Percentiles rank a stretch among this genome's conserved stretches.
Evolutionary conservation across 371 early-diverging fungal species (phyloP).

Genomic region (Rhizopus stolonifer): DNA sequence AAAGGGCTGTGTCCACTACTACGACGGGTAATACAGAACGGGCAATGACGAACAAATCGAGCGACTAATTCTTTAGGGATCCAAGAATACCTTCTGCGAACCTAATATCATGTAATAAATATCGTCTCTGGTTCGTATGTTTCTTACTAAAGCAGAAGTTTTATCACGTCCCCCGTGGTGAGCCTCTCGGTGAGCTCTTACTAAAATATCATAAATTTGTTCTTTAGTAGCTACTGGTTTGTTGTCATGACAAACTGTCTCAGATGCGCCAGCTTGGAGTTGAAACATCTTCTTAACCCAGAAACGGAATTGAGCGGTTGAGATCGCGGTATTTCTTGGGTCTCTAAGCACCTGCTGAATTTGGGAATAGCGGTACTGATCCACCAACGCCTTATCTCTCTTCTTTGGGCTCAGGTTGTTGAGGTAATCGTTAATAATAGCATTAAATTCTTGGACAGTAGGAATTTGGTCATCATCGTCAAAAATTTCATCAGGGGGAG

Average conservation of each 20-base stretch:
- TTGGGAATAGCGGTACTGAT: conserved; percentile 52
- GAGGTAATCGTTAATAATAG: conserved; percentile 54
- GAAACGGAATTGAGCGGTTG: conserved; percentile 66
- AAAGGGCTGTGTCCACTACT: conserved; percentile 27
- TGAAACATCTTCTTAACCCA: conserved; percentile 72
- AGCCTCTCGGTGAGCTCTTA: conserved; percentile 58
- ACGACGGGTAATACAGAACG: conserved; percentile 37
- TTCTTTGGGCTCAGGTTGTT: conserved; percentile 58
- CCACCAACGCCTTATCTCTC: conserved; percentile 61
- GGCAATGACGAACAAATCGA: conserved; percentile 39
- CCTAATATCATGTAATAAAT: conserved; percentile 20
- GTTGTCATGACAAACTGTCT: conserved; percentile 56
- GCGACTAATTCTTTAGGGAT: conserved; percentile 39
- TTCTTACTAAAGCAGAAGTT: conserved; percentile 60
- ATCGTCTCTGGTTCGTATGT: neutral
- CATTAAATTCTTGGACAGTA: conserved; percentile 36
- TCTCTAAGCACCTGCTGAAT: conserved; percentile 59
- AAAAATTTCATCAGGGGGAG: conserved; percentile 21
- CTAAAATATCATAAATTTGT: conserved; percentile 60
- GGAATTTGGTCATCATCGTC: conserved; percentile 49
- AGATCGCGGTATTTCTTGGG: conserved; percentile 62
- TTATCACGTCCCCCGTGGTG: conserved; percentile 67
- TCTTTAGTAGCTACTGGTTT: conserved; percentile 65
- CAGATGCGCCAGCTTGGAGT: conserved; percentile 38
- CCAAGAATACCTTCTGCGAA: conserved; percentile 36